These are phyloP conservation scores for Kluyveromyces wickerhamii DNA, from an alignment of 805 yeast species.

Conservation along the genomic window DNA sequence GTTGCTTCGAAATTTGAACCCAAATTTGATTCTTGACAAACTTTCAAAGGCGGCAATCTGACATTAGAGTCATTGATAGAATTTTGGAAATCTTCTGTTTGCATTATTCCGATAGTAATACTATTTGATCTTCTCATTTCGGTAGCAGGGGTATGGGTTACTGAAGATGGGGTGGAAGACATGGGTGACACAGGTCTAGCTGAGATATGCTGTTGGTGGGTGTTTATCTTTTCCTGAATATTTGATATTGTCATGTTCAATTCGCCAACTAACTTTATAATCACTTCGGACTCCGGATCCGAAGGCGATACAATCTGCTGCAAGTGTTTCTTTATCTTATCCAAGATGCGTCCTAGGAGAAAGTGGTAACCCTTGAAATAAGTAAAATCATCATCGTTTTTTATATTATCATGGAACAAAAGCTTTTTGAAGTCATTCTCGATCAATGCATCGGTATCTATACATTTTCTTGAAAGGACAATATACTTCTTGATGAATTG, in stretches of 20 bases:
- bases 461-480: constrained; percentile 2
- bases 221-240: constrained; percentile 1
- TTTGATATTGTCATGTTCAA: not conserved
- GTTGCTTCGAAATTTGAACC: not conserved
- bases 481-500: constrained; percentile 5
- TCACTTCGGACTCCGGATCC: constrained; percentile 1
- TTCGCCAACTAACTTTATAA: not conserved
- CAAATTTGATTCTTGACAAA: not conserved
- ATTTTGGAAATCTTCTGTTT: not conserved
- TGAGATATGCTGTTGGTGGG: not conserved
- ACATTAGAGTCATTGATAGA: not conserved
- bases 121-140: constrained; percentile 1
- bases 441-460: constrained; percentile 3
- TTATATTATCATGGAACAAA: constrained; percentile 1
- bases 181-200: constrained; percentile 3
- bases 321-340: constrained; percentile 1
- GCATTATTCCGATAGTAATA: not conserved
- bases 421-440: constrained; percentile 5
- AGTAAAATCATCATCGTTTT: constrained; percentile 1
- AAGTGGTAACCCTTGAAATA: constrained; percentile 5
- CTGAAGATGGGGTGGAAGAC: not conserved
- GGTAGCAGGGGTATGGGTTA: not conserved
- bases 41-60: not conserved
- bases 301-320: not conserved
- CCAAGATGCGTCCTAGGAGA: constrained; percentile 3